Conservation (phyloP, 306 rosid species). For the Glycine soja region DNA sequence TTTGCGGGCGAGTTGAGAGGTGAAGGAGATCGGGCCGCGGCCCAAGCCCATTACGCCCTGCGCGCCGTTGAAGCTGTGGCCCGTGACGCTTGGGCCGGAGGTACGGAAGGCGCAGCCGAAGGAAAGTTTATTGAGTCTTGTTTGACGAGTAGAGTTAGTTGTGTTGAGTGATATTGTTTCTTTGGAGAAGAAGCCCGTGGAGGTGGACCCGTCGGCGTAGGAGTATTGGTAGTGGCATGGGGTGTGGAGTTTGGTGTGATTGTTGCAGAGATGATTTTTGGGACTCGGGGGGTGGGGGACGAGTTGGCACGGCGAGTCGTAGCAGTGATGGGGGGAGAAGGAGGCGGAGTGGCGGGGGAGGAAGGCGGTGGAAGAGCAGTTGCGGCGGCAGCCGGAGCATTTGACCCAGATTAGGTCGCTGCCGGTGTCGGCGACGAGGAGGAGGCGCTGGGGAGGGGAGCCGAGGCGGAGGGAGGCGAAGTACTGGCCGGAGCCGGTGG, state of each 20-base stretch:
- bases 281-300: constrained; percentile 54
- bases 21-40: constrained; percentile 71
- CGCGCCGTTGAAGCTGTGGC: constrained; percentile 66
- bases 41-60: constrained; percentile 88
- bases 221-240: constrained; percentile 70
- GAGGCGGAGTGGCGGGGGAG: constrained; percentile 70
- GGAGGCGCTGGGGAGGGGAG: constrained; percentile 72
- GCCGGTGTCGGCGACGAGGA: constrained; percentile 79
- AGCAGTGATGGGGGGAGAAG: constrained; percentile 73
- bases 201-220: constrained; percentile 69
- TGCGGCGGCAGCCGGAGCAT: constrained; percentile 59
- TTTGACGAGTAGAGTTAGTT: constrained; percentile 39
- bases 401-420: constrained; percentile 82
- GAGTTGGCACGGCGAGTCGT: constrained; percentile 58
- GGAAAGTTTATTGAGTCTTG: neutral
- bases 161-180: constrained; percentile 67
- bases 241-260: constrained; percentile 61
- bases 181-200: constrained; percentile 69
- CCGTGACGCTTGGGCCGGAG: constrained; percentile 71
- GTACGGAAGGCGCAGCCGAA: constrained; percentile 76
- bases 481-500: constrained; percentile 80
- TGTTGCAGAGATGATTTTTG: constrained; percentile 51
- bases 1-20: constrained; percentile 66
- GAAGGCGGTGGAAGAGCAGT: constrained; percentile 59
- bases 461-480: constrained; percentile 72